phyloP scores from a whole-genome alignment of 2,329 filamentous ascomycete species.

The Beauveria asiatica region DNA sequence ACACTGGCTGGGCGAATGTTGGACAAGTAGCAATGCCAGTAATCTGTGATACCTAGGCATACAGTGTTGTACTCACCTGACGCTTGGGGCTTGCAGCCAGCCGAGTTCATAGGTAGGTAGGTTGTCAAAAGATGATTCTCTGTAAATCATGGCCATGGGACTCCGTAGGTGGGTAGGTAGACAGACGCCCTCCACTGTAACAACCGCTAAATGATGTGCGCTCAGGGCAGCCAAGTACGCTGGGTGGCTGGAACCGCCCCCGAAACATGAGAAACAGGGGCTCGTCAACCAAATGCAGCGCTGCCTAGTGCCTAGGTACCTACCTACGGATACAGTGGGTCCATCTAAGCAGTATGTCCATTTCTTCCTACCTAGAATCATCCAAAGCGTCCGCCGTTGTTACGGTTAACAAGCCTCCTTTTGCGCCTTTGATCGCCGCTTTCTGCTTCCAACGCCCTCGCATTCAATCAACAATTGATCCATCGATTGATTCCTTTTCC shows the following conservation, averaged over 20 bases:
- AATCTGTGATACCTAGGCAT: too few relatives aligned
- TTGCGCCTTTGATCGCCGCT: background rate
- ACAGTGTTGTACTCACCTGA: too few relatives aligned
- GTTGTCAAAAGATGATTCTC: too few relatives aligned
- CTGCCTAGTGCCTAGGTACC: too few relatives aligned
- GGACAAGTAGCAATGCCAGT: background rate
- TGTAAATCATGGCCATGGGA: too few relatives aligned
- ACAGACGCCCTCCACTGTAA: background rate
- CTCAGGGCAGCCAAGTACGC: background rate
- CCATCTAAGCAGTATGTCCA: too few relatives aligned
- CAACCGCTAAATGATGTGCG: background rate
- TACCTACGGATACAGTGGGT: too few relatives aligned
- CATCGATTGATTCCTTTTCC: too few relatives aligned
- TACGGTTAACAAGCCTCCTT: background rate
- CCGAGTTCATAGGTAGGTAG: background rate
- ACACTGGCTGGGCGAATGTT: background rate
- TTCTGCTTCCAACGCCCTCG: background rate
- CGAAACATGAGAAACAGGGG: conserved; percentile 5
- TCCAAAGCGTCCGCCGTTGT: background rate
- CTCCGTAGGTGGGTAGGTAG: too few relatives aligned
- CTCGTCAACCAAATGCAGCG: background rate
- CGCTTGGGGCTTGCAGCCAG: background rate
- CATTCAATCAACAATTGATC: background rate
- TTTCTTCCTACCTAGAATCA: background rate
- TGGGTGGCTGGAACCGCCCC: background rate